Evolutionary conservation across 1,139 yeast species (phyloP), one percentile per base, ranked within the genome.

Genomic region (Candida labiduridarum): DNA sequence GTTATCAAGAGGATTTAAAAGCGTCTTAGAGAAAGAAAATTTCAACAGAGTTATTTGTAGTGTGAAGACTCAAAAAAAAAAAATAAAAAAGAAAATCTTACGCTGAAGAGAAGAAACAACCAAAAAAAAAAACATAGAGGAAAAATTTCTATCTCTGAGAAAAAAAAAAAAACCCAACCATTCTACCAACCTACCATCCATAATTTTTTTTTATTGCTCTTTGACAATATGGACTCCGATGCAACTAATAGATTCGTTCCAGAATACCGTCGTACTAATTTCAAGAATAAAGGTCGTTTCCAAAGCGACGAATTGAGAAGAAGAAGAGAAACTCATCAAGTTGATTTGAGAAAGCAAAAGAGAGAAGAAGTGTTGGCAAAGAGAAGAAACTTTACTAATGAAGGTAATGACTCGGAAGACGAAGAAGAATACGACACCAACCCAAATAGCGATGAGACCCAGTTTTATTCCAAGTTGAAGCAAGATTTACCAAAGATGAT

Each of bases 281-380:
- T 89, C 77, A 94, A 95, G 70, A 94, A 94, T 78, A 89, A 92
- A 68, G 92, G 96, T 56, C 84, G 96, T 66, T 95, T 95, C 69
- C 89, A 89, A 65, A 90, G 92, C 55, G 99, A 94, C 69, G 99
- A 94, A 76, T 84, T 94, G 62, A 89, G 99, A 73, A 91, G 98
- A 71, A 87, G 99, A 70, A 87, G 99, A 70, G 99, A 94, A 69
- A 96, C 89, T 56, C 97, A 94, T 65, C 98, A 92, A 72, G 96
- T 95, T 56, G 99, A 92, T 69, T 81, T 94, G 65, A 83, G 99
- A 74, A 95, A 94, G 76, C 96, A 94, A 58, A 92, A 92, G 72
- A 84, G 99, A 66, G 99, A 94, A 66, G 99, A 94, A 67, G 89
- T 89, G 53, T 79, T 94, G 60, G 85, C 96, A 44, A 94, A 95